Evolutionary conservation across 2,329 filamentous ascomycete genomes (phyloP).

Genomic region (Claviceps sp.): DNA sequence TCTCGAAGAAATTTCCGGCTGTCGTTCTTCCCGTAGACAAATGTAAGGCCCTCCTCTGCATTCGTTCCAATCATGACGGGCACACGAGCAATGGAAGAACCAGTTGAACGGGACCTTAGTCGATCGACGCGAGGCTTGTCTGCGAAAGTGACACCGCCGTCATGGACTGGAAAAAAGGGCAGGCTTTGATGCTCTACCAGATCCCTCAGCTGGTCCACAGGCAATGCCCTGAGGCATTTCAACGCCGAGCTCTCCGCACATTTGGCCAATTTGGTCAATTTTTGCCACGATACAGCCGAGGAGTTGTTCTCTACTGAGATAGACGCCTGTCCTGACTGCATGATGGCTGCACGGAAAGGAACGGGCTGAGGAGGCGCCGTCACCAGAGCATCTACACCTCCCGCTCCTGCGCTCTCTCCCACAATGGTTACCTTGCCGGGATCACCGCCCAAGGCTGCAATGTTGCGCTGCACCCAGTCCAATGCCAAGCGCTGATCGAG

Average conservation of each 20-base stretch:
- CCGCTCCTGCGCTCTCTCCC: slow-evolving; percentile 41
- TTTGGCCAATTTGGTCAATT: not conserved
- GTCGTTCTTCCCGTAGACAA: not conserved
- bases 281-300: slow-evolving; percentile 1
- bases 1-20: not conserved
- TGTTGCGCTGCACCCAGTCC: slow-evolving; percentile 48
- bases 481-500: slow-evolving; percentile 41
- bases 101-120: not conserved
- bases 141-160: not conserved
- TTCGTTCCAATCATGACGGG: slow-evolving; percentile 3
- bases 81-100: not conserved
- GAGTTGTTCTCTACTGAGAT: not conserved
- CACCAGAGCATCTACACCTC: slow-evolving; percentile 30
- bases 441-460: slow-evolving; percentile 49
- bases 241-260: not conserved
- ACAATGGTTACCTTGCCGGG: slow-evolving; percentile 46
- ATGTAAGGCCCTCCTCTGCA: not conserved
- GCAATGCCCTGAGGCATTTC: not conserved
- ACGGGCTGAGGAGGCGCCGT: not conserved
- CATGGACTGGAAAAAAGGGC: not conserved
- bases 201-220: not conserved
- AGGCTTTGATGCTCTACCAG: not conserved
- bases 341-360: slow-evolving; percentile 3
- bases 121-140: not conserved
- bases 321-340: slow-evolving; percentile 1